A percentile compares a stretch with the other conserved stretches of the same genome.
Evolutionary conservation across 805 yeast species (phyloP).

Genomic region (Starmera pachycereana): DNA sequence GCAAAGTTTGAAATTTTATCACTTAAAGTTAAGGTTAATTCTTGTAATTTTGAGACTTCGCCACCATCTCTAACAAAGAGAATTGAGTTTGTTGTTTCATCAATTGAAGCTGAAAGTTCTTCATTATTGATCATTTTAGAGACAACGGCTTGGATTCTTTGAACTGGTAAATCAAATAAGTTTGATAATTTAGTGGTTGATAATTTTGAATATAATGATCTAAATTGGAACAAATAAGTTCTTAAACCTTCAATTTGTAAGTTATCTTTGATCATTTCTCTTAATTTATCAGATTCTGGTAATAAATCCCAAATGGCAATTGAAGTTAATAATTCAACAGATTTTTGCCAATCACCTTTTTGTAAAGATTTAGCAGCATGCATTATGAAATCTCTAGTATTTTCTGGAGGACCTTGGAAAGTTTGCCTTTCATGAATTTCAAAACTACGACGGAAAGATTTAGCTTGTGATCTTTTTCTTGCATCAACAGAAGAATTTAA

Average conservation of each 20-base stretch:
- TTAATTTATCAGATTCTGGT: conserved; percentile 56
- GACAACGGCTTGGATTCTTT: conserved; percentile 50
- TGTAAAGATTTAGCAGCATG: conserved; percentile 85
- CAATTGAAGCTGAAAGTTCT: conserved; percentile 69
- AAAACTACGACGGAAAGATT: conserved; percentile 82
- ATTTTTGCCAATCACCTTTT: conserved; percentile 80
- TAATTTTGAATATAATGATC: conserved; percentile 62
- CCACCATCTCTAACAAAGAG: conserved; percentile 59
- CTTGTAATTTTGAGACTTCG: conserved; percentile 78
- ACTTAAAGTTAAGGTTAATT: conserved; percentile 73
- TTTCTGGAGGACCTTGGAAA: conserved; percentile 97
- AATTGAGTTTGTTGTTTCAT: conserved; percentile 51
- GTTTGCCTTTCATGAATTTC: conserved; percentile 91
- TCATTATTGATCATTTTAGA: conserved; percentile 68
- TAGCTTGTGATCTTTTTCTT: conserved; percentile 56
- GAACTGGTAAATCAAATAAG: conserved; percentile 53
- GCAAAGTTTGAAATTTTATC: conserved; percentile 70
- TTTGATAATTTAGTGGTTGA: conserved; percentile 55
- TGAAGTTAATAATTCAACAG: conserved; percentile 59
- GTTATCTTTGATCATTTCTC: conserved; percentile 62
- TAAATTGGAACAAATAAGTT: conserved; percentile 84
- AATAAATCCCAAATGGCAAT: conserved; percentile 83
- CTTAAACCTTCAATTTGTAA: conserved; percentile 86
- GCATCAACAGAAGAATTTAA: conserved; percentile 42
- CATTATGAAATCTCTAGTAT: conserved; percentile 86